Evolutionary conservation across 169 alveolate genomes (phyloP), one percentile per base, ranked within the genome.

Genomic region (Eimeria zaria): DNA sequence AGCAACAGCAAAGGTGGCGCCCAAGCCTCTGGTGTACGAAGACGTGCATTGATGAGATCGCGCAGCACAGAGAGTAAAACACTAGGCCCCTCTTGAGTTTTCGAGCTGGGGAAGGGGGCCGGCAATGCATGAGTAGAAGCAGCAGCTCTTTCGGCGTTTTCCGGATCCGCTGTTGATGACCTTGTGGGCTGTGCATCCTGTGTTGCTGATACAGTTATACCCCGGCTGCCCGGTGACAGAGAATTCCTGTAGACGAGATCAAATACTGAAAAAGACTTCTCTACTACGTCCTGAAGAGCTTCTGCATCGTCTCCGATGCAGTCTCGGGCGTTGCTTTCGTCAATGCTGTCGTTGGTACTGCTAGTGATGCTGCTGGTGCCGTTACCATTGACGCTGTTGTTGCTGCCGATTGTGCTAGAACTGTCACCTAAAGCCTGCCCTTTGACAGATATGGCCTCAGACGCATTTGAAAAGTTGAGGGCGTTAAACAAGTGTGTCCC

Each of bases 1-100:
- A 85, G 76, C 60, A 85, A 48, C 80, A 85, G 67, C 51, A 85
- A 30, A 60, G 78, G 92, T 16, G 92, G 92, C 62, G 62, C 60
- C 92, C 92, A 85, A 11, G 92, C 92, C 58, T 85, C 80, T 6
- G 92, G 92, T 16, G 80, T 85, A 39, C 92, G 92, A 6, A 85
- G 30, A 60, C 92, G 41, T 41, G 92, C 92, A 58, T 85, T 36
- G 39, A 60, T 46, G 24, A 85, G 92, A 22, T 85, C 92, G 41
- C 92, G 74, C 76, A 85, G 51, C 60, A 60, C 81, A 5, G 92
- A 33, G 18, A 85, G 92, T 24, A 85, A 30, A 55, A 85, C 92
- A 22, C 81, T 41, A 22, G 92, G 92, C 41, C 80, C 74, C 27
- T 85, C 92, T 41, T 20, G 4, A 24, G 81, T 60, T 46, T 33